Percentiles rank a stretch among this genome's conserved stretches.
phyloP scores from a whole-genome alignment of 768 basidiomycete species.

The Leccinum barrowsii region DNA sequence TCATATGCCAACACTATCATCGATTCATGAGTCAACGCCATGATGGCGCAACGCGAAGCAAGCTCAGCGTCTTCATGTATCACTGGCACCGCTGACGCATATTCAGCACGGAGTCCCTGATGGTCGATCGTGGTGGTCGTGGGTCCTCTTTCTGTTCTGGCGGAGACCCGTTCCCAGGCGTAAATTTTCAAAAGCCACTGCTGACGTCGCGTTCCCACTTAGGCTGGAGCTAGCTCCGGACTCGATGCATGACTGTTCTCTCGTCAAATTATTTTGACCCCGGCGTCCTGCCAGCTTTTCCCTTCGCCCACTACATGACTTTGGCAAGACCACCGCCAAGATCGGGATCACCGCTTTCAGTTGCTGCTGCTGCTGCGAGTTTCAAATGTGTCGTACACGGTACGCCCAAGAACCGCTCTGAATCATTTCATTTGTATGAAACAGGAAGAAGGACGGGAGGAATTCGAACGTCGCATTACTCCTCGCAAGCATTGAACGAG shows the following conservation, averaged over 20 bases:
- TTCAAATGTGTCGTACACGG: slow-evolving; percentile 4
- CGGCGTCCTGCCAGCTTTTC: neutral
- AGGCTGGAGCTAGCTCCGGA: neutral
- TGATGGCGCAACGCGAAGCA: slow-evolving; percentile 6
- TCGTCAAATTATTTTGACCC: neutral
- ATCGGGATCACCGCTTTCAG: neutral
- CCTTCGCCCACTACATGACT: neutral
- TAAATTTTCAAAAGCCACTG: slow-evolving; percentile 5
- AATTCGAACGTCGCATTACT: slow-evolving; percentile 14
- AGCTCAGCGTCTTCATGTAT: neutral
- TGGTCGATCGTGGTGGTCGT: slow-evolving; percentile 15
- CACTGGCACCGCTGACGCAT: slow-evolving; percentile 4
- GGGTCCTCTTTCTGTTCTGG: neutral
- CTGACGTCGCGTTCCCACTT: neutral
- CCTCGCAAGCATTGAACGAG: slow-evolving; percentile 2
- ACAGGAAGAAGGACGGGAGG: slow-evolving; percentile 13
- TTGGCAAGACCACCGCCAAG: neutral
- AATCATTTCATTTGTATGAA: slow-evolving; percentile 23
- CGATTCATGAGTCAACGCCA: neutral
- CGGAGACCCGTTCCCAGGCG: slow-evolving; percentile 16
- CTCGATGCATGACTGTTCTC: neutral
- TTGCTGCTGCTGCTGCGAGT: slow-evolving; percentile 3
- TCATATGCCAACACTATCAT: slow-evolving; percentile 14
- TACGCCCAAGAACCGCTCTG: neutral
- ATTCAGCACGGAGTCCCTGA: neutral